Conservation (phyloP, 2,329 filamentous ascomycete species). For the Chaetomium globosum region DNA sequence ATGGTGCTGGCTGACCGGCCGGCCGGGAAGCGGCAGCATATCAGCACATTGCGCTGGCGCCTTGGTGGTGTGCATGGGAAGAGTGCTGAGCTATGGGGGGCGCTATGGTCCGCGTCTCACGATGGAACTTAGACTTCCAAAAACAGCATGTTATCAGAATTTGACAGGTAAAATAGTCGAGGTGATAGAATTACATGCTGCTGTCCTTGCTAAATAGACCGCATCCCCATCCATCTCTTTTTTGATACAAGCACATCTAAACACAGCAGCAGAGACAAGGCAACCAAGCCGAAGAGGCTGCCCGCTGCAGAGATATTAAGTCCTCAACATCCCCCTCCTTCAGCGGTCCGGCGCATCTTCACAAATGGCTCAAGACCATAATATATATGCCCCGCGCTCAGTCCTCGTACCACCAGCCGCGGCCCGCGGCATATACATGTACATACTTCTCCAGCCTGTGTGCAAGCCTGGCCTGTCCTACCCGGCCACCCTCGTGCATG, state of each 20-base stretch:
- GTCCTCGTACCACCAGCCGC: neutral
- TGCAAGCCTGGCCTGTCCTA: neutral
- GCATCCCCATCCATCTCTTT: too few species aligned
- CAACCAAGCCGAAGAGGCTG: neutral
- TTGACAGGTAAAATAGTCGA: neutral
- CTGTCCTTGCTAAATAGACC: neutral
- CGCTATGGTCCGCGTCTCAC: neutral
- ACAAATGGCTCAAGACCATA: neutral
- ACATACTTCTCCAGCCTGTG: neutral
- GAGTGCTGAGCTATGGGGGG: neutral
- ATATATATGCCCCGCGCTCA: neutral
- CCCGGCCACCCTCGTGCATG: neutral
- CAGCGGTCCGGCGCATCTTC: slow-evolving; percentile 5
- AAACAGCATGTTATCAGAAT: too few species aligned
- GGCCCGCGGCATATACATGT: slow-evolving; percentile 9
- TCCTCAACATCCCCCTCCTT: neutral
- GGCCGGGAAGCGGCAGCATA: neutral
- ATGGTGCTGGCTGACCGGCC: neutral
- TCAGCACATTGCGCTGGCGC: neutral
- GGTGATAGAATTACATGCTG: neutral
- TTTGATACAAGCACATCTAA: neutral
- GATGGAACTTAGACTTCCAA: neutral
- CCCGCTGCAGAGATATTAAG: neutral
- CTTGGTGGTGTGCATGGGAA: neutral
- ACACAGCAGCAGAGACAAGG: neutral